These are phyloP conservation scores for Brassica rapa DNA, from an alignment of 345 rosid genomes.

Conservation along the genomic window DNA sequence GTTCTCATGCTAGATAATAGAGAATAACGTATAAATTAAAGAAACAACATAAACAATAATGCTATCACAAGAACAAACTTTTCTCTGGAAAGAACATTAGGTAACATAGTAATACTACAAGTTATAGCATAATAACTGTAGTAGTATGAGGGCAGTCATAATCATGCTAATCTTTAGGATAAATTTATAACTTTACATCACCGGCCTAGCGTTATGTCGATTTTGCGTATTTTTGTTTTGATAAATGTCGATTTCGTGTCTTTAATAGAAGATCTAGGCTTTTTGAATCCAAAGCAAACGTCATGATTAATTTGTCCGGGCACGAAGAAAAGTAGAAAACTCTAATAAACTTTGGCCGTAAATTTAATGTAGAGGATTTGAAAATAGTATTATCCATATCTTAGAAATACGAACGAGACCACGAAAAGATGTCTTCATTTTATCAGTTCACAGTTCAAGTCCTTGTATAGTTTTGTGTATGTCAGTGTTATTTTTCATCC, in stretches of 20 bases:
- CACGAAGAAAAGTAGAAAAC: not conserved
- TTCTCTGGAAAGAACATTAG: slow-evolving; percentile 20
- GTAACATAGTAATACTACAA: slow-evolving; percentile 19
- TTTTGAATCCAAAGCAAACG: not conserved
- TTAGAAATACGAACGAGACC: not conserved
- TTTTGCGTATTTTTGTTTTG: not conserved
- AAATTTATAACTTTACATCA: slow-evolving; percentile 21
- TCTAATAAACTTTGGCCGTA: not conserved
- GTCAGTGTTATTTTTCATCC: not conserved
- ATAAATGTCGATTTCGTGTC: not conserved
- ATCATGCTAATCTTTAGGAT: slow-evolving; percentile 29
- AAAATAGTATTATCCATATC: not conserved
- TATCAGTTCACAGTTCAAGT: not conserved
- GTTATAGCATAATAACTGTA: not conserved
- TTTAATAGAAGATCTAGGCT: not conserved
- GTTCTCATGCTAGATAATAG: slow-evolving; percentile 4
- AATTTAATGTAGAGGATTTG: not conserved
- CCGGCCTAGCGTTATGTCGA: slow-evolving; percentile 38
- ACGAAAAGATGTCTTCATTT: not conserved
- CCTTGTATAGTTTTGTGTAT: not conserved
- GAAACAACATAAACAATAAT: slow-evolving; percentile 35
- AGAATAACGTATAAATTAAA: not conserved
- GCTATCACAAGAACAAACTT: slow-evolving; percentile 9
- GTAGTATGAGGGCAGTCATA: slow-evolving; percentile 9
- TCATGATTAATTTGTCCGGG: not conserved